Conservation (phyloP, 306 rosid genomes). For the Mucuna pruriens region DNA sequence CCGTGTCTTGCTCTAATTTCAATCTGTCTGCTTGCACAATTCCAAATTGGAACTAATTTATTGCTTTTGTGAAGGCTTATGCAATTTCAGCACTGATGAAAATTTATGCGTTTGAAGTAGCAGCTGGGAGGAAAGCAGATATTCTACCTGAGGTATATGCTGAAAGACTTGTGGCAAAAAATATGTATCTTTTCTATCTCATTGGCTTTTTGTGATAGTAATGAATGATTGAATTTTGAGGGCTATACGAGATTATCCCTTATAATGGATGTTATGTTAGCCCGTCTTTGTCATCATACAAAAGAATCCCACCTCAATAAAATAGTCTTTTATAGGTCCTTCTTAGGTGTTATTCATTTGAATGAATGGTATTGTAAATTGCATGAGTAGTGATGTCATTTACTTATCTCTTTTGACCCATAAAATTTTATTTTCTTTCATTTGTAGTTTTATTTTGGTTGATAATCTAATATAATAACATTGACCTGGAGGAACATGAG, state of each 20-base stretch:
- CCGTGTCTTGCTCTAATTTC: not conserved
- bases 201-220: slow-evolving; percentile 5
- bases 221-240: slow-evolving; percentile 19
- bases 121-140: slow-evolving; percentile 78
- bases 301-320: not conserved
- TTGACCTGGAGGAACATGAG: slow-evolving; percentile 11
- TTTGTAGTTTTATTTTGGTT: not conserved
- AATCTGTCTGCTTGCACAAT: slow-evolving; percentile 9
- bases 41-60: slow-evolving; percentile 34
- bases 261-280: not conserved
- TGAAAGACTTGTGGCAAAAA: slow-evolving; percentile 8
- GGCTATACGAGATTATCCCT: not conserved
- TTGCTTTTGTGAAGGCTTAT: slow-evolving; percentile 74
- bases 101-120: slow-evolving; percentile 81
- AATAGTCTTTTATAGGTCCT: slow-evolving; percentile 6
- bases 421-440: not conserved
- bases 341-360: slow-evolving; percentile 12
- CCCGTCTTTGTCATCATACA: not conserved
- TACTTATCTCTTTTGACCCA: not conserved
- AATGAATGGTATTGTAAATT: not conserved
- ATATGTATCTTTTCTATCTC: slow-evolving; percentile 23
- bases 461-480: not conserved
- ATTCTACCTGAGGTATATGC: slow-evolving; percentile 81
- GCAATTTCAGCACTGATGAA: slow-evolving; percentile 88
- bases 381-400: not conserved